Evolutionary conservation across 306 rosid species (phyloP), one percentile per base, ranked within the genome.

Genomic region (Dryas drummondii): DNA sequence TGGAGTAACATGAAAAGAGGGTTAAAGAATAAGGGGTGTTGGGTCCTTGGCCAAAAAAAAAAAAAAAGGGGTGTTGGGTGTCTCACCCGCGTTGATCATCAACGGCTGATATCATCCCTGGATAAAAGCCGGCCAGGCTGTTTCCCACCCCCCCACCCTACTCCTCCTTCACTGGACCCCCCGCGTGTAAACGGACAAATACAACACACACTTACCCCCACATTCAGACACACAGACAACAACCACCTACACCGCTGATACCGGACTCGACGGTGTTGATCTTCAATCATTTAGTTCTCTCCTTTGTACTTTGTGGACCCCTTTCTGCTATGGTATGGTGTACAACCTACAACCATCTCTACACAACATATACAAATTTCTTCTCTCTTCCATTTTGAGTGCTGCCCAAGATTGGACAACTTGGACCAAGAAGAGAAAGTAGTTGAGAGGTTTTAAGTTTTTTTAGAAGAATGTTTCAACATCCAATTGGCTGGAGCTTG

Each of bases 111-210:
- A 32, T 32, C 37, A 32, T 32, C 37, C 37, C 37, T 32, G 37
- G 37, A 32, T 2, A 12, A 78, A 54, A 63, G 52, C 63, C 66
- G 66, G 82, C 82, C 84, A 88, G 88, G 73, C 89, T 88, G 91
- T 84, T 76, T 44, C 74, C 86, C 87, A 80, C 2, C 80, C 79
- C 72, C 79, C 72, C 4, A 26, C 57, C 17, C 42, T 11, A 17
- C 26, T 44, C 51, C 12, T 48, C 60, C 45, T 9, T 54, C 49
- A 6, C 11, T 15, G 7, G 66, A 13, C 57, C 70, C 76, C n/a
- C n/a, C n/a, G 13, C 2, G 32, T 27, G 15, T 9, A 53, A 49
- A 9, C 11, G 67, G 50, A 50, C 58, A 64, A 10, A 19, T 11
- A 12, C 16, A 4, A 12, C 54, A 5, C 73, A 32, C 76, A 74